Base-by-base conservation (phyloP, 495 filamentous ascomycete species). In the Aspergillus affinis region DNA sequence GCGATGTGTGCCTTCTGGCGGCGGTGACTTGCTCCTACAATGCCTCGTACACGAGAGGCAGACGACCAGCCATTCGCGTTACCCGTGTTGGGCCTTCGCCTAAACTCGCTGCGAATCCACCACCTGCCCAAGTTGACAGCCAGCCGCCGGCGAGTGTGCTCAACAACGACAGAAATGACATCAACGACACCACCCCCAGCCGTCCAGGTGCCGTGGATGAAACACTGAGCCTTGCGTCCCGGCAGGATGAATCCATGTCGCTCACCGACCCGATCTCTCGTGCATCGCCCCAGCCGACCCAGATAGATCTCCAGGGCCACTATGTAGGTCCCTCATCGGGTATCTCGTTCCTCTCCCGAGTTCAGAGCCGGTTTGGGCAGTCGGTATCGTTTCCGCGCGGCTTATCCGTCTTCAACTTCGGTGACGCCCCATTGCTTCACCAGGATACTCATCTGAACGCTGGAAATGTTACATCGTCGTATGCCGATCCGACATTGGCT, bases 291-390 rank as follows among this genome's bases (percentile, higher is more conserved):
- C 65, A 67, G 57, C 63, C 59, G n/a, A 46, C 51, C 4, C 57
- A 61, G 17, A 64, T 58, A 4, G 70, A 72, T n/a, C 58, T 65
- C 19, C 54, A 70, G 23, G 70, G 70, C 10, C 66, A 72, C 27
- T 70, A 69, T 46, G 56, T 70, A 41, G 70, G 68, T 1, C 68
- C 70, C 3, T 62, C 70, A 7, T 70, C 68, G 0, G 65, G 68
- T 3, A 57, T 72, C 7, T 68, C 70, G 2, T 72, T 72, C 50
- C 67, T 72, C 10, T 60, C 62, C 12, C 59, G 70, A 12, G 64
- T 65, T 9, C 69, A 63, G 55, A 67, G 62, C 18, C 61, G 64
- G 2, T 52, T 69, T 1, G 54, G 62, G 30, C 56, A 66, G 51
- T 51, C 60, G 10, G 48, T 59, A 8, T 57, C 61, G 1, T 54